A percentile compares a stretch with the other conserved stretches of the same genome.
Evolutionary conservation across 805 yeast genomes (phyloP).

Genomic region (Kodamaea leandrae): DNA sequence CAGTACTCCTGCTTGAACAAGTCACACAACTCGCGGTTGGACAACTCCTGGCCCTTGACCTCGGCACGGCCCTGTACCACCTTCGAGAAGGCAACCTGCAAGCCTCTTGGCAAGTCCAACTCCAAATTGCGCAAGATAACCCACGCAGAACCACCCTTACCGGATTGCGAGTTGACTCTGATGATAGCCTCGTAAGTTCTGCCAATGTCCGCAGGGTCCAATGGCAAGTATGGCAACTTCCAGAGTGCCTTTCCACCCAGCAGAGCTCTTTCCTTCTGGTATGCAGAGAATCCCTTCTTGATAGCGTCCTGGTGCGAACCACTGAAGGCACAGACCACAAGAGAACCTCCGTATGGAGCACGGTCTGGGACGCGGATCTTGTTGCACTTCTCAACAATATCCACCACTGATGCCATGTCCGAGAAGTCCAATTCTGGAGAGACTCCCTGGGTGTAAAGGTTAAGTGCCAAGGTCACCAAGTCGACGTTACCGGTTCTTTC

Average conservation of each 20-base stretch:
- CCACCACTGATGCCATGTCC: constrained; percentile 62
- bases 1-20: constrained; percentile 63
- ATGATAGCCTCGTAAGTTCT: constrained; percentile 91
- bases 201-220: constrained; percentile 83
- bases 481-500: constrained; percentile 89
- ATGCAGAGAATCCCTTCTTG: constrained; percentile 67
- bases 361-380: constrained; percentile 77
- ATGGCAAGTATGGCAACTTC: constrained; percentile 79
- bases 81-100: constrained; percentile 73
- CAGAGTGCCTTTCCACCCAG: constrained; percentile 41
- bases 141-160: constrained; percentile 91
- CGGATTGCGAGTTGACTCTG: constrained; percentile 83
- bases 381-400: constrained; percentile 74
- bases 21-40: constrained; percentile 58
- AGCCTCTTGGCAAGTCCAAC: constrained; percentile 75
- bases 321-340: constrained; percentile 79
- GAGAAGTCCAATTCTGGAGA: constrained; percentile 69
- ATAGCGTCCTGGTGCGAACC: constrained; percentile 91
- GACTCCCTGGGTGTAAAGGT: constrained; percentile 77
- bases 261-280: constrained; percentile 33
- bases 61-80: constrained; percentile 72
- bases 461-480: constrained; percentile 72
- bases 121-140: constrained; percentile 72
- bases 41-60: constrained; percentile 66
- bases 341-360: constrained; percentile 80